Conservation (phyloP, 108 stramenopile species). For the Cyclostephanos invisitatus region DNA sequence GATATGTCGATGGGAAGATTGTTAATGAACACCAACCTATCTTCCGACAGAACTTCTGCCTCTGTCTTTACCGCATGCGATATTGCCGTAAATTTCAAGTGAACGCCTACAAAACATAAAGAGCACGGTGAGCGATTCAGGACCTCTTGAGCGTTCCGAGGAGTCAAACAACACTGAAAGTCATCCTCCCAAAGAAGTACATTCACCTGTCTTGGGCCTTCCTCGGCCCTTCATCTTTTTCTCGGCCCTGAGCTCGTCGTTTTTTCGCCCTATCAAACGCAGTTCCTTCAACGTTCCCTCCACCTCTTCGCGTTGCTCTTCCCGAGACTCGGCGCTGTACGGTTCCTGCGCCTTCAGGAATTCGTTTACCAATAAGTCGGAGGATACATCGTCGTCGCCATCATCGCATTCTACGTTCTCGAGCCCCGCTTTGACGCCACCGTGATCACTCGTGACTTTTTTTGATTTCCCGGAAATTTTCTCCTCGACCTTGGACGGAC, state of each 20-base stretch:
- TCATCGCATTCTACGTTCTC: background rate
- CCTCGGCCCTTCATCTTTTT: conserved; percentile 16
- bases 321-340: conserved; percentile 20
- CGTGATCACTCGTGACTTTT: background rate
- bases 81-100: conserved; percentile 45
- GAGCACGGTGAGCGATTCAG: background rate
- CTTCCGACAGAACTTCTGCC: conserved; percentile 19
- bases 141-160: background rate
- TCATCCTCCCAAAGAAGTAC: background rate
- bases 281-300: conserved; percentile 36
- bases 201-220: conserved; percentile 32
- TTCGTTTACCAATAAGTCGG: conserved; percentile 36
- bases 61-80: background rate
- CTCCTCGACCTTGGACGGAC: background rate
- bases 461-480: background rate
- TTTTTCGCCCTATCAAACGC: conserved; percentile 21
- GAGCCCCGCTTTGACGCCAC: background rate
- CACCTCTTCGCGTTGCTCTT: conserved; percentile 30
- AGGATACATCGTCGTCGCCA: conserved; percentile 10
- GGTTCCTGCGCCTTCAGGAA: conserved; percentile 28
- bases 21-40: conserved; percentile 68
- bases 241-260: conserved; percentile 7
- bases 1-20: conserved; percentile 83
- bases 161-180: background rate
- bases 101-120: conserved; percentile 15